Base-by-base conservation (phyloP, 2,329 filamentous ascomycete species). In the Orbilia blumenaviensis region DNA sequence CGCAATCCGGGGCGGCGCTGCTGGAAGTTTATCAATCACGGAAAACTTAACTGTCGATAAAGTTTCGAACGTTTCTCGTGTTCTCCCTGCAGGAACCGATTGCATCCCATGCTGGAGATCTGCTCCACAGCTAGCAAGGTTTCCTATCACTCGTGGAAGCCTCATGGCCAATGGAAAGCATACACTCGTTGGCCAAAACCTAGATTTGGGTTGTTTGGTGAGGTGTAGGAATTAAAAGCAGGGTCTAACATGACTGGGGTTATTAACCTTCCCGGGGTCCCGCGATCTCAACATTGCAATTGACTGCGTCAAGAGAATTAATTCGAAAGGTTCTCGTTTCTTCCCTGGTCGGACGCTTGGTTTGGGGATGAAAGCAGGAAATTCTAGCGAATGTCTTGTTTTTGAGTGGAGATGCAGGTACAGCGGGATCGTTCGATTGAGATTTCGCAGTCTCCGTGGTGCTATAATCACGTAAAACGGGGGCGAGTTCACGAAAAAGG, bases 181-280 rank as follows among this genome's bases (percentile, higher is more conserved):
- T 25, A n/a, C n/a, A 1, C 12, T 38, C 23, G 41, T 36, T 36
- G 34, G 46, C 16, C 46, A n/a, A 46, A 63, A 54, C 56, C 54
- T 54, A 62, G 56, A 62, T 62, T 63, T 71, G 66, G 67, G 67
- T 72, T 56, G 67, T 56, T 72, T 63, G 16, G 66, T 71, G 66
- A 71, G 66, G 66, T 71, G 66, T 62, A 54, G 16, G 66, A 63
- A 56, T 56, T 56, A 38, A 71, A 71, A 63, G 34, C 46, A 44
- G 66, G 25, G 61, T 44, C 62, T 9, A 42, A 62, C 56, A 44
- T 32, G 66, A 48, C 38, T 18, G 56, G 66, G 66, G 66, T 27
- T 36, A 14, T 58, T 41, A 32, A 38, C 29, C 32, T 56, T 56
- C 32, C 52, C 29, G 52, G 52, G 32, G 8, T 56, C 32, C 48